Evolutionary conservation across 139 green algal genomes (phyloP).

Genomic region (Deuterostichococcus epilithicus): DNA sequence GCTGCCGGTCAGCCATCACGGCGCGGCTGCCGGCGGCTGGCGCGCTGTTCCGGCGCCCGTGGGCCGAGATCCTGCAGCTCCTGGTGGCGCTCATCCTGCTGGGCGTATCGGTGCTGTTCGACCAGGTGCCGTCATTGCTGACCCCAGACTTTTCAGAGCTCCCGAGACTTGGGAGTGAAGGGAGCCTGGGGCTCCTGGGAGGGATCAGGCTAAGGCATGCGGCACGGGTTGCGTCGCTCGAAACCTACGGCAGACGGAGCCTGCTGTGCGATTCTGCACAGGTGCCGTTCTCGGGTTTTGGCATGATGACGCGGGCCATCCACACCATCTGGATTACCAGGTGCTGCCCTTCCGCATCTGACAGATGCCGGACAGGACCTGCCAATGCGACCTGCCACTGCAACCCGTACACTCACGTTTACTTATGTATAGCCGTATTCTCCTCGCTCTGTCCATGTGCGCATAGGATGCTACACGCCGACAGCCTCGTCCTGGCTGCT

Average conservation of each 20-base stretch:
- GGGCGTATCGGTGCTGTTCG: slow-evolving; percentile 56
- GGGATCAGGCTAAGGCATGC: too few species aligned
- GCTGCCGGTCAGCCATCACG: too few species aligned
- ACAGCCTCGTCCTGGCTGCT: too few species aligned
- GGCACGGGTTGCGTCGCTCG: too few species aligned
- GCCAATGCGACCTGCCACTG: too few species aligned
- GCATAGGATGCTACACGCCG: too few species aligned
- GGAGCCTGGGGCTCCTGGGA: too few species aligned
- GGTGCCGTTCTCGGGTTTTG: slow-evolving; percentile 77
- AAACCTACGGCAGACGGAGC: too few species aligned
- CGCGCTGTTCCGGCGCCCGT: slow-evolving; percentile 19
- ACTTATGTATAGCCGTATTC: too few species aligned
- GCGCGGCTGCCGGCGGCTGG: slow-evolving; percentile 10
- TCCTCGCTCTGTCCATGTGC: too few species aligned
- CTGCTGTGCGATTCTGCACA: slow-evolving; percentile 14
- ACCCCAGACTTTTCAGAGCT: background rate
- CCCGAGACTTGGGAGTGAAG: too few species aligned
- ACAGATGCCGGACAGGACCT: background rate
- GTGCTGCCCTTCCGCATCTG: background rate
- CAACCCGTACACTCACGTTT: slow-evolving; percentile 26
- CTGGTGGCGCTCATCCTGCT: slow-evolving; percentile 55
- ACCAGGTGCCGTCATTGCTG: slow-evolving; percentile 31
- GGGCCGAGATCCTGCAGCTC: slow-evolving; percentile 56
- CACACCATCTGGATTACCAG: slow-evolving; percentile 52
- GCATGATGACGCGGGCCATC: slow-evolving; percentile 58